Percentiles rank a stretch among this genome's conserved stretches.
These are phyloP conservation scores for Trichoderma harzianum DNA, from an alignment of 2,329 filamentous ascomycete species.

Conservation along the genomic window DNA sequence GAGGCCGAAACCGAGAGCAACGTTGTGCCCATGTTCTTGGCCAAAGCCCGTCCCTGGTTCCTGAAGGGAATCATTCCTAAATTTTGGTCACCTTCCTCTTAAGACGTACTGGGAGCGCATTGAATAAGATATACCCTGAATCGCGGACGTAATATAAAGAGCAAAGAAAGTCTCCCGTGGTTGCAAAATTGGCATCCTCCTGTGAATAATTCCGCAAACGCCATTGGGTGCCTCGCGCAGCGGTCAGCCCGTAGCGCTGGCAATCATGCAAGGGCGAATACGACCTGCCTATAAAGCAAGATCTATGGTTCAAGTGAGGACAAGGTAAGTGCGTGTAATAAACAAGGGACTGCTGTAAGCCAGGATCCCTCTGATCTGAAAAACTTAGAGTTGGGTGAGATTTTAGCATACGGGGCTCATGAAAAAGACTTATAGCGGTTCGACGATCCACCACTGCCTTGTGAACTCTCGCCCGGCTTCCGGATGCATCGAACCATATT, in stretches of 20 bases:
- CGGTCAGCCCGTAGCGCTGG: not conserved
- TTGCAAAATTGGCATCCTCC: not conserved
- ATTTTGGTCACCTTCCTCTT: slow-evolving; percentile 10
- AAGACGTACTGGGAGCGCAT: not conserved
- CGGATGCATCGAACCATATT: not conserved
- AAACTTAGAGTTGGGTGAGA: not conserved
- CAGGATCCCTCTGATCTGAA: not conserved
- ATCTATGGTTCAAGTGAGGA: not conserved
- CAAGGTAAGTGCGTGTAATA: not conserved
- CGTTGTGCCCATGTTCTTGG: slow-evolving; percentile 1
- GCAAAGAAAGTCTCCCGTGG: not conserved
- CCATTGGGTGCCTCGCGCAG: not conserved
- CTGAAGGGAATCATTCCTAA: not conserved
- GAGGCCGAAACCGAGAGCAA: not conserved
- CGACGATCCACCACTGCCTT: not conserved
- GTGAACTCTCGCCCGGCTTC: not conserved
- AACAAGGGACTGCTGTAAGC: not conserved
- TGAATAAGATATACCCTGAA: not conserved
- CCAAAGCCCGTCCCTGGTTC: not conserved
- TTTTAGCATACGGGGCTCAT: not conserved
- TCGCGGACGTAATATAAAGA: not conserved
- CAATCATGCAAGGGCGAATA: not conserved
- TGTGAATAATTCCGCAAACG: not conserved
- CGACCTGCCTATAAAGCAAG: slow-evolving; percentile 12
- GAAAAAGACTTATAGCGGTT: not conserved